These are phyloP conservation scores for Pyrenochaeta sp. DNA, from an alignment of 2,329 filamentous ascomycete genomes.

Conservation along the genomic window DNA sequence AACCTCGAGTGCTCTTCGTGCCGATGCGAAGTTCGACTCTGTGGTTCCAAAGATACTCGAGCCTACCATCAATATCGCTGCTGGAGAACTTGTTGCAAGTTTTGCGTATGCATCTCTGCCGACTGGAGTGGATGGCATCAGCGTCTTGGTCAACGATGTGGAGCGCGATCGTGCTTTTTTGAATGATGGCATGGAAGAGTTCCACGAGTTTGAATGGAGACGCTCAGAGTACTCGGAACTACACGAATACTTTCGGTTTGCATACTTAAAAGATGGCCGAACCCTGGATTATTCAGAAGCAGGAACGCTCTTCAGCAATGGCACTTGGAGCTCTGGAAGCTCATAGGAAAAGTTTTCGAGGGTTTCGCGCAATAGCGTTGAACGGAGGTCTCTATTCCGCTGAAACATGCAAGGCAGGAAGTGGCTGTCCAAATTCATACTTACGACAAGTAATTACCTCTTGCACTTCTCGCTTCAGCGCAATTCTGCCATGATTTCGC, in stretches of 20 bases:
- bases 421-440: too few relatives aligned
- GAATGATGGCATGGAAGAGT: conserved; percentile 20
- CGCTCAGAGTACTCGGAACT: conserved; percentile 49
- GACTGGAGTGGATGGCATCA: conserved; percentile 71
- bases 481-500: too few relatives aligned
- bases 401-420: too few relatives aligned
- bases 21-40: conserved; percentile 60
- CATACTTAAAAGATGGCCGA: conserved; percentile 34
- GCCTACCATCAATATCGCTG: conserved; percentile 23
- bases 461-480: too few relatives aligned
- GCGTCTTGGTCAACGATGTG: conserved; percentile 83
- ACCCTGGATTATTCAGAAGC: conserved; percentile 44
- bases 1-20: conserved; percentile 75
- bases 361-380: too few relatives aligned
- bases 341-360: conserved; percentile 21
- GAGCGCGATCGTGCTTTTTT: conserved; percentile 61
- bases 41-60: conserved; percentile 59
- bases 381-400: too few relatives aligned
- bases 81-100: conserved; percentile 60
- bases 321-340: conserved; percentile 38
- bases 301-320: conserved; percentile 34
- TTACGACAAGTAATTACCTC: too few relatives aligned
- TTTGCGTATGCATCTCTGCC: conserved; percentile 64
- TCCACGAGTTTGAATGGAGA: conserved; percentile 30
- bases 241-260: conserved; percentile 48